These are phyloP conservation scores for Lathyrus tuberosus DNA, from an alignment of 306 rosid genomes.

Conservation along the genomic window DNA sequence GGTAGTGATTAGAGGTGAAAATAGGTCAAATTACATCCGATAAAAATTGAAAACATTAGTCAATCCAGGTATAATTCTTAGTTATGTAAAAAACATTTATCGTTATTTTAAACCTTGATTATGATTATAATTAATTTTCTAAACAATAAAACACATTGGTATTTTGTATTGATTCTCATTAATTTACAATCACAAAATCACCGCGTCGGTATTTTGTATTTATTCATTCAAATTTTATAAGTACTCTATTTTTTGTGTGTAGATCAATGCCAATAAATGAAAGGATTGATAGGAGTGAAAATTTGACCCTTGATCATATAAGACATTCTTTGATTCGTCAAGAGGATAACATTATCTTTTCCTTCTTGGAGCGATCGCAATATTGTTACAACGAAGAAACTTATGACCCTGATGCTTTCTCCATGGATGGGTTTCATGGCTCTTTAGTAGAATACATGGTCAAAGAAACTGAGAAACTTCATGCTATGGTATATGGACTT, in stretches of 20 bases:
- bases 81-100: no score
- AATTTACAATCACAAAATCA: no score
- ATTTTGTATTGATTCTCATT: no score
- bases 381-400: constrained; percentile 73
- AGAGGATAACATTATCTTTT: constrained; percentile 89
- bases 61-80: no score
- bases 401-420: constrained; percentile 63
- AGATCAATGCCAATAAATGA: constrained; percentile 62
- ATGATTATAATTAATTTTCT: no score
- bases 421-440: constrained; percentile 76
- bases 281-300: constrained; percentile 74
- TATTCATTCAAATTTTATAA: constrained; percentile 29
- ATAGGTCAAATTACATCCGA: no score
- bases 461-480: constrained; percentile 87
- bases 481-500: constrained; percentile 68
- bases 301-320: constrained; percentile 76
- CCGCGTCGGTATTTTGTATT: not conserved
- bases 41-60: no score
- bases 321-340: constrained; percentile 68
- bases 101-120: no score
- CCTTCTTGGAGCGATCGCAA: constrained; percentile 83
- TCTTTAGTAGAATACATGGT: constrained; percentile 80
- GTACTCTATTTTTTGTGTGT: constrained; percentile 32
- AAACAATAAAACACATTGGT: no score
- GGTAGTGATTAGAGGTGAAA: no score